Evolutionary conservation across 805 yeast genomes (phyloP).

Genomic region (Ogataea naganishii): DNA sequence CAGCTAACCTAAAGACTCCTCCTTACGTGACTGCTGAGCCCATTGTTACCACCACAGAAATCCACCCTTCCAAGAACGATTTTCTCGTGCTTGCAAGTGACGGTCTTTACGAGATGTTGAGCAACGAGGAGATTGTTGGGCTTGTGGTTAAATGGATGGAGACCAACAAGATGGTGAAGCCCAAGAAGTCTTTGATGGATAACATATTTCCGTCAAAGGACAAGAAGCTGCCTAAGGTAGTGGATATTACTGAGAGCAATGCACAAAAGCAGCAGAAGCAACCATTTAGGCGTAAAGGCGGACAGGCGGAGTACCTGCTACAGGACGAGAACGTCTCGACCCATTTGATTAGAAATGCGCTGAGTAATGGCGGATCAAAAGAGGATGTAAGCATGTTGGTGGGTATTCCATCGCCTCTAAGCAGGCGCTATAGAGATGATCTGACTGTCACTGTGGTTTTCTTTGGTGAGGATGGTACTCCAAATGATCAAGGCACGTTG

Average conservation of each 20-base stretch:
- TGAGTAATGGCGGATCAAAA: slow-evolving; percentile 75
- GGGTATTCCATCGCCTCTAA: slow-evolving; percentile 84
- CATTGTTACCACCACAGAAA: slow-evolving; percentile 72
- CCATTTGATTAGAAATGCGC: slow-evolving; percentile 87
- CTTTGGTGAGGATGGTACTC: slow-evolving; percentile 56
- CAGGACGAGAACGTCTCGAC: slow-evolving; percentile 89
- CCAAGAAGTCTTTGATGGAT: slow-evolving; percentile 36
- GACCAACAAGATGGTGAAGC: slow-evolving; percentile 51
- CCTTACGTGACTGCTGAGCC: slow-evolving; percentile 98
- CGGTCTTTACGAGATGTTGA: slow-evolving; percentile 85
- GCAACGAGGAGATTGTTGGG: slow-evolving; percentile 88
- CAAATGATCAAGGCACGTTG: slow-evolving; percentile 37
- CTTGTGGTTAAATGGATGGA: slow-evolving; percentile 93
- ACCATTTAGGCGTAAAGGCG: slow-evolving; percentile 51
- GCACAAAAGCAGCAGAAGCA: slow-evolving; percentile 56
- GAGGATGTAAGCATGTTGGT: slow-evolving; percentile 86
- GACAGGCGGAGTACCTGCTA: slow-evolving; percentile 38
- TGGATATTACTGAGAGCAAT: slow-evolving; percentile 51
- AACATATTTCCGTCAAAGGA: slow-evolving; percentile 25
- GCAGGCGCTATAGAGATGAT: slow-evolving; percentile 91
- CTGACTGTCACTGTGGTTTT: slow-evolving; percentile 93
- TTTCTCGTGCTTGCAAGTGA: slow-evolving; percentile 91
- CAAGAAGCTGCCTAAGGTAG: slow-evolving; percentile 49
- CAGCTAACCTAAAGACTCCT: slow-evolving; percentile 71
- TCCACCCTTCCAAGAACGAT: slow-evolving; percentile 63